Evolutionary conservation across 176 grass and related monocot genomes (phyloP), one percentile per base, ranked within the genome.

Genomic region (Aechmea fasciata): DNA sequence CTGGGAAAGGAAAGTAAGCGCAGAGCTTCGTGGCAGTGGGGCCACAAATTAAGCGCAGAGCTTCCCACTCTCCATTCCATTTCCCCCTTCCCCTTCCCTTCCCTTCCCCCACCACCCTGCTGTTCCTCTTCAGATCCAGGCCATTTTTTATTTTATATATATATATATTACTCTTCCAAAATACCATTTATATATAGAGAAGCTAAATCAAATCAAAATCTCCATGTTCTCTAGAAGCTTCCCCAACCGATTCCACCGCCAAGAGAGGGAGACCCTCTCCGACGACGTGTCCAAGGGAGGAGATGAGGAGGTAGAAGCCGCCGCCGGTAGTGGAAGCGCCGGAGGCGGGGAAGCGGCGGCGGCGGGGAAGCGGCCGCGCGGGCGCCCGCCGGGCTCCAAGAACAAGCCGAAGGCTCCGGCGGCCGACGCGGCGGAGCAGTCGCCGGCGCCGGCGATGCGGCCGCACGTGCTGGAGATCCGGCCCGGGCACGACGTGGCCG

Each of bases 391-490:
- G 47, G 94, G 94, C 17, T 99, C 94, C 47, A 99, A 93, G 86
- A 99, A 99, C 82, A 83, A 79, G 82, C 89, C 89, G 0, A 99
- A 93, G 81, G 79, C 89, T 13, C 84, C 89, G 8, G 82, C 90
- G 52, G 87, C 93, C 54, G 85, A 93, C 87, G 87, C 94, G 48
- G 79, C 89, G 10, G 94, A 88, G 52, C 73, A 79, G 0, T 89
- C 87, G 18, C 79, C 89, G 33, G 33, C 0, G 65, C 79, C 11
- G 61, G 82, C 13, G 86, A 99, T 99, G 89, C 89, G 94, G 3
- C 87, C 89, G 1, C 94, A 99, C 77, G 82, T 99, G 57, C 76
- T 99, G 52, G 87, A 99, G 84, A 93, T 99, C 81, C 82, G 89
- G 2, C 69, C 68, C 0, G 89, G 94, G 22, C 75, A 86, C 10